Evolutionary conservation across 306 rosid species (phyloP).

Genomic region (Boehmeria nivea): DNA sequence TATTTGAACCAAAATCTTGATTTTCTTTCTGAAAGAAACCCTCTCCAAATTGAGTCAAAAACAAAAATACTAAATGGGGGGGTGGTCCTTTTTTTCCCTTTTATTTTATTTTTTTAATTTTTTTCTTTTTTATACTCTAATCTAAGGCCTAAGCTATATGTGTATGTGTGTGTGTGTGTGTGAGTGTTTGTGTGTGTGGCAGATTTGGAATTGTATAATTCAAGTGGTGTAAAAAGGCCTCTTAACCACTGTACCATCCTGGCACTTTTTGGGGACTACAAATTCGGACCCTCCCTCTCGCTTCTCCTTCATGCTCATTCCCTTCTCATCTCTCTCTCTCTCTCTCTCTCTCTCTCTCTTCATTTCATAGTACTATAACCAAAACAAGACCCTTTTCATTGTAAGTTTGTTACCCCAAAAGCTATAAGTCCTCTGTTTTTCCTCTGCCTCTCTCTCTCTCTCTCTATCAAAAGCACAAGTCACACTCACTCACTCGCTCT

Average conservation of each 20-base stretch:
- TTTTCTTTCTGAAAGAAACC: not conserved
- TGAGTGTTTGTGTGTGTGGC: slow-evolving; percentile 24
- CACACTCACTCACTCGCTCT: too few species aligned
- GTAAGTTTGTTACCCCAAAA: not conserved
- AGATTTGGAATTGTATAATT: slow-evolving; percentile 34
- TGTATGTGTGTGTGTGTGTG: too few species aligned
- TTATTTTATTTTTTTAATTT: not conserved
- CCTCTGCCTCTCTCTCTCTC: not conserved
- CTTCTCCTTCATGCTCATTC: slow-evolving; percentile 39
- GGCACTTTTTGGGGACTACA: slow-evolving; percentile 61
- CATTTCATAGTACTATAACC: not conserved
- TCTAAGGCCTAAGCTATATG: too few species aligned
- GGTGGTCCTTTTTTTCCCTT: slow-evolving; percentile 2
- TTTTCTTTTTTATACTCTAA: too few species aligned
- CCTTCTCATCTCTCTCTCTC: slow-evolving; percentile 2
- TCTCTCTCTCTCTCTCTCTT: slow-evolving; percentile 6
- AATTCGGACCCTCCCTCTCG: slow-evolving; percentile 44
- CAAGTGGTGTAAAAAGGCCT: slow-evolving; percentile 48
- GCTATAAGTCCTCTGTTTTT: slow-evolving; percentile 10
- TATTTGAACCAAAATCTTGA: too few species aligned
- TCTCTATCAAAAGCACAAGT: too few species aligned
- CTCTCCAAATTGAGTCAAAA: slow-evolving; percentile 9
- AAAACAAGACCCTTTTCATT: not conserved
- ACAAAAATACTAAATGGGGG: not conserved
- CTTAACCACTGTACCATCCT: slow-evolving; percentile 19